Base-by-base conservation (phyloP, 2,329 filamentous ascomycete species). In the Stemphylium beticola region DNA sequence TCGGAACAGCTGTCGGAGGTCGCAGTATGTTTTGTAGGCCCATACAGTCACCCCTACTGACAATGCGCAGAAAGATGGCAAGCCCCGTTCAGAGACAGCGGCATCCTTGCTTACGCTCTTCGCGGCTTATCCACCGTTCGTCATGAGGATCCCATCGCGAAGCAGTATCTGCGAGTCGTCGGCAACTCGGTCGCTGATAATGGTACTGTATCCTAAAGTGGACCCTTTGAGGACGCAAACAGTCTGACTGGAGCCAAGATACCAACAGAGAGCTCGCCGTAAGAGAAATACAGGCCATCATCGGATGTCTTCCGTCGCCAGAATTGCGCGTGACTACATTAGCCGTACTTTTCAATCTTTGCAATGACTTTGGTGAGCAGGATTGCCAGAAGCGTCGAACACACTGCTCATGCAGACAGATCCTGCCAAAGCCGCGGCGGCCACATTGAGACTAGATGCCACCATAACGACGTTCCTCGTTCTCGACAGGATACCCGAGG, bases 271-370 rank as follows among this genome's bases (percentile, higher is more conserved):
- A 69, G 50, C 40, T 68, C 12, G 66, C 65, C 22, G 52, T 65
- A 12, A 53, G 65, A 31, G 47, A 67, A 15, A 59, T 76, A 18
- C 54, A 61, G 4, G 65, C 65, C 22, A 60, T 77, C 3, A 54
- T 67, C 34, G 55, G 53, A 14, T 74, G 66, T 38, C 51, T 76
- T 3, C 45, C 60, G 10, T 52, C 59, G 12, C 58, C 66, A 34
- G 60, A 67, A 4, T 52, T 76, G 15, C 51, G 49, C 9, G 49
- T 57, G 4, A 72, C 71, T 14, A 67, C 75, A 40, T 63, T 77
- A 29, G 76, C 73, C 34, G 78, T 79, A 2, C 61, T 80, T 11
- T 75, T 77, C 63, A 81, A 81, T 55, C 72, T 79, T 14, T 78
- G 76, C 58, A 74, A 74, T 17, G 76, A 77, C 43, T 78, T 68